Evolutionary conservation across 1,139 yeast species (phyloP), one percentile per base, ranked within the genome.

Genomic region (Geotrichum bryndzae): DNA sequence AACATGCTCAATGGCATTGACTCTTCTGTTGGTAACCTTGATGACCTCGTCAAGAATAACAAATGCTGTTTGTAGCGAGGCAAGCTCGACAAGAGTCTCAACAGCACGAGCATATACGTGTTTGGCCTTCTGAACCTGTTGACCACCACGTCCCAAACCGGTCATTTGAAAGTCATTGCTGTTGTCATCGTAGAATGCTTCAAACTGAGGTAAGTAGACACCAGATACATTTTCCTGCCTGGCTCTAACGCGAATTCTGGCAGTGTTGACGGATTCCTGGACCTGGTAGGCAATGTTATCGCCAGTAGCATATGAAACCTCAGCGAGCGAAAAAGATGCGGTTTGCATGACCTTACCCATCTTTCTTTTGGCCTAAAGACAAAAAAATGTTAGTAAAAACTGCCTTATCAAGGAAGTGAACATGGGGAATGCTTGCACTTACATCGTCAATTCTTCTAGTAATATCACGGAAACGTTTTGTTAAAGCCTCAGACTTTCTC

Each of bases 331-430:
- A 74, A 94, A 94, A 0, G 98, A 96, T 0, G 99, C 99, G 0
- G 96, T 89, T 74, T 94, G 99, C 98, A 94, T 94, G 53, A 94
- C 97, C 67, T 95, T 82, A 56, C 98, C 99, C 99, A 94, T 94
- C 80, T 92, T 94, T 69, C 94, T 84, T 77, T 94, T 94, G 58
- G 98, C 90, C 72, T 74, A 33, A 11, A 35, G 25, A 46, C 18
- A 27, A 3, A 35, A 38, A 10, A 41, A 22, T 29, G 15, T 18
- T 51, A 48, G 41, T n/a, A 48, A 2, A 11, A n/a, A 5, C n/a
- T 3, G 27, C 55, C 57, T 51, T 31, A 27, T 35, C n/a, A 29
- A 8, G 29, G 29, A 45, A 38, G 22, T 31, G 33, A 13, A 7
- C 38, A 8, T 8, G 22, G 23, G 41, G 27, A 22, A 4, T 18